Evolutionary conservation across 495 filamentous ascomycete genomes (phyloP), one percentile per base, ranked within the genome.

Genomic region (Daldinia concentrica): DNA sequence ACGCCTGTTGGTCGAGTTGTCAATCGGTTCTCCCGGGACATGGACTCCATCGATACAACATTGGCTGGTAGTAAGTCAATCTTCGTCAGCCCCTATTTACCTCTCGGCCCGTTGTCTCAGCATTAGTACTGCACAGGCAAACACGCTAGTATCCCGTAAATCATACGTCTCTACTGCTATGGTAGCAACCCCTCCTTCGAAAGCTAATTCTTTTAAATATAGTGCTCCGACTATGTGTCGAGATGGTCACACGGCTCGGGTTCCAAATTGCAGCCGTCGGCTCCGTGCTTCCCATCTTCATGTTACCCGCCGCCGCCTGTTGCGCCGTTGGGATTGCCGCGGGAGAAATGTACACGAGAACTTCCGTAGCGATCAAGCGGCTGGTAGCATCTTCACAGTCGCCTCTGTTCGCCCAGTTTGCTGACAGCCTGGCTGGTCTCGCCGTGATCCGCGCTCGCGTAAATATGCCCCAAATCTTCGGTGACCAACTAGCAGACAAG

Each of bases 21-120:
- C 36, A 88, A 89, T 68, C 81, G 87, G 19, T 86, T 90, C 60
- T 82, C 83, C 3, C 79, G 82, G 14, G 87, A 89, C 70, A 73
- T 88, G 50, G 77, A 79, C 34, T 81, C 80, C 0, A 75, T 86
- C 22, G 80, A 82, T 48, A 78, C 61, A 4, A 11, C 32, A 7
- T 45, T 86, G 9, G 77, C 79, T 4, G 76, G 79, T 7, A 79
- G 71, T 73, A 73, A 73, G 71, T 73, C 4, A 54, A 56, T 6
- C 36, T 37, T 48, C 30, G 26, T 22, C 24, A 36, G 2, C 57
- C 17, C 32, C 24, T 30, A 54, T 30, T n/a, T 48, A 17, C n/a
- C 39, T 41, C 39, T 41, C 39, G n/a, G 6, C n/a, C 9, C 9
- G 8, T 9, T 24, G 2, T 6, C 43, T 0, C 19, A 48, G 19